Evolutionary conservation across 2,329 filamentous ascomycete species (phyloP), one percentile per base, ranked within the genome.

Genomic region (Zalaria sp.): DNA sequence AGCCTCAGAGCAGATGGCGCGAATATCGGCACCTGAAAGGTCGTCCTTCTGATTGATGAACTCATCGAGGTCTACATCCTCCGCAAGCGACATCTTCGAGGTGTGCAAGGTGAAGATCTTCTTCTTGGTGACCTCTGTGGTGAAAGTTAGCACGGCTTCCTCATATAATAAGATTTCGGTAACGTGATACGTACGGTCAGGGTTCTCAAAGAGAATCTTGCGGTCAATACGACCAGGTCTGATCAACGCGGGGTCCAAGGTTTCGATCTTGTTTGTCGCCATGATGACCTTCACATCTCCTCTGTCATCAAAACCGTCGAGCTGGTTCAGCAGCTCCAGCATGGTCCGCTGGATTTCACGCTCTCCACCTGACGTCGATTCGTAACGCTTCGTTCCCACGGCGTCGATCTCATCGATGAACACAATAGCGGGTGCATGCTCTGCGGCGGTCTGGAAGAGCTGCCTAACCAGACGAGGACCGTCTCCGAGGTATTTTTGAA

Each of bases 231-330:
- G 88, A 49, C 91, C 91, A 36, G 91, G 91, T 51, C 91, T 82
- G 58, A 98, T 98, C 52, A 98, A 72, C 11, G 91, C 91, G 42
- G 91, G 91, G 58, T 98, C 93, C 27, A 98, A 73, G 3, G 86
- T 93, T 53, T 98, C 93, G 52, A 98, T 98, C 77, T 98, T 98
- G 79, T 98, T 98, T 51, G 91, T 98, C 8, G 91, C 93, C 88
- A 98, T 96, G 63, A 98, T 89, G 47, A 98, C 91, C 72, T 98
- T 98, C 65, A 98, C 89, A 59, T 98, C 91, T 53, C 91, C 93
- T 46, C 91, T 84, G 63, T 98, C 93, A 59, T 98, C 91, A 66
- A 98, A 98, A 55, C 91, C 91, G 60, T 98, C 91, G 5, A 98
- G 79, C 68, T 98, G 91, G 66, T 98, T 98, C 35, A 98, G 79